Evolutionary conservation across 768 basidiomycete species (phyloP), one percentile per base, ranked within the genome.

Genomic region (Serendipita sp.): DNA sequence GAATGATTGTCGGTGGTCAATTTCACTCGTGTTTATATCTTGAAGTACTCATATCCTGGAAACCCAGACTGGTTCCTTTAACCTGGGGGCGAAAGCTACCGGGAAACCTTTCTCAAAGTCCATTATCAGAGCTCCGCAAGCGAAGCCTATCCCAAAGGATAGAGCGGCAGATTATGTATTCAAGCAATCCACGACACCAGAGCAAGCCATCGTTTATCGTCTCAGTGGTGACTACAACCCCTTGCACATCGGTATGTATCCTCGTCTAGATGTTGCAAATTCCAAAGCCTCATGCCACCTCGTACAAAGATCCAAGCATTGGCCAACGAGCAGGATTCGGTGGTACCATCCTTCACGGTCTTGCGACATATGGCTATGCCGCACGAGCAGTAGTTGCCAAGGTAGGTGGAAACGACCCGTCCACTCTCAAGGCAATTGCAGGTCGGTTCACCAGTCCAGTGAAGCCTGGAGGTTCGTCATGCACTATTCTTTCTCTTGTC

Each of bases 381-480:
- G 92, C 88, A 2, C 84, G 90, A 47, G 88, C 83, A 1, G 74
- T 93, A 64, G 77, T 94, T 67, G 79, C 80, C 65, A 78, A 79
- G 1, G 78, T 85, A 11, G 88, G 83, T 0, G 80, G 78, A 0
- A 80, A 80, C 48, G 81, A 88, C 68, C 79, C 86, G 2, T 76
- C 76, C 2, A 77, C 85, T 1, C 75, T 94, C 67, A 83, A 79
- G 67, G 77, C 83, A 69, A 86, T 88, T 70, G 85, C 85, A 13
- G 84, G 79, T 35, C 78, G 87, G 32, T 94, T 94, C 77, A 89
- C 89, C 0, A 78, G 86, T 1, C 91, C 90, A 35, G 89, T 92
- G 10, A 85, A 81, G 73, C 90, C 89, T 7, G 90, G 90, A 0
- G 88, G 70, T 71, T 18, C n/a, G 71, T 69, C 5, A 16, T 30